Evolutionary conservation across 345 rosid genomes (phyloP).

Genomic region (Eucalyptus melliodora): DNA sequence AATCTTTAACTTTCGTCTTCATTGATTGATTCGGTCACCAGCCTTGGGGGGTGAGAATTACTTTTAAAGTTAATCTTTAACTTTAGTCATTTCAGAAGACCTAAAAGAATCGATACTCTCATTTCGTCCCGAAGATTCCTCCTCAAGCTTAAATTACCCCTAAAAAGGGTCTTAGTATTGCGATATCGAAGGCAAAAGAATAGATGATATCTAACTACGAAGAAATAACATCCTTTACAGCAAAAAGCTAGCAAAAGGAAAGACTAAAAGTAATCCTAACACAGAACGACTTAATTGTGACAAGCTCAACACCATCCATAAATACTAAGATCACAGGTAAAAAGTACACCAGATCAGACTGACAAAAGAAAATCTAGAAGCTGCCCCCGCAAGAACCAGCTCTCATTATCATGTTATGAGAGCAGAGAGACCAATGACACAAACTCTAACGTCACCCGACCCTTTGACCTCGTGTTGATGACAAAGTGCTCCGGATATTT

Average conservation of each 20-base stretch:
- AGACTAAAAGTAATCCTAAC: not conserved
- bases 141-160: not conserved
- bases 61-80: no score
- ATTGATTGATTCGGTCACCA: not conserved
- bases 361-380: not conserved
- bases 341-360: not conserved
- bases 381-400: not conserved
- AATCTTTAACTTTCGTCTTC: not conserved
- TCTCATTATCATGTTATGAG: conserved; percentile 7
- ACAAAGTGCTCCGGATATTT: conserved; percentile 96
- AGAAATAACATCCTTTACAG: not conserved
- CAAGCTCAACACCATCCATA: not conserved
- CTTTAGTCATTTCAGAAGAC: not conserved
- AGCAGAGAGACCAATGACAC: conserved; percentile 91
- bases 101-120: not conserved
- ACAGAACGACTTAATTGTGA: not conserved
- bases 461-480: conserved; percentile 84
- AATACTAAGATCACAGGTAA: not conserved
- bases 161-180: not conserved
- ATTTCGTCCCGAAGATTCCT: not conserved
- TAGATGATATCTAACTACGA: not conserved
- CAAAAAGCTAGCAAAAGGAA: not conserved
- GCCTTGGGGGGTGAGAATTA: not conserved
- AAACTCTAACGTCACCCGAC: conserved; percentile 63
- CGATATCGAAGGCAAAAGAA: not conserved